Percentiles rank a stretch among this genome's conserved stretches.
These are phyloP conservation scores for Monascus ruber DNA, from an alignment of 2,329 filamentous ascomycete genomes.

Conservation along the genomic window DNA sequence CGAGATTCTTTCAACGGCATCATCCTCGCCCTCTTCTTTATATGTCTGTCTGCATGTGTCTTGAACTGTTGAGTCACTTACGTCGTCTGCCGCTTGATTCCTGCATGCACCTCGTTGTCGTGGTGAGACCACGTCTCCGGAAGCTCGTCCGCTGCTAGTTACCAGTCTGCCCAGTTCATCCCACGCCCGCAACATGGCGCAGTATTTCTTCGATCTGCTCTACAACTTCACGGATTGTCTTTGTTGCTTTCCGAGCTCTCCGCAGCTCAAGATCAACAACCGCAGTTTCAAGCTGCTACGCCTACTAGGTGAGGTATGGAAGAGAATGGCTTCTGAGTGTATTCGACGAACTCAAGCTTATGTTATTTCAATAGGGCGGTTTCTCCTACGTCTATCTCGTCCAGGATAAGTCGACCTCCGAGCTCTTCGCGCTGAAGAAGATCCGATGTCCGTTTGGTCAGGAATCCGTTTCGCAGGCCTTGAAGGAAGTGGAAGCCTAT, in stretches of 20 bases:
- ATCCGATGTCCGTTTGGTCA: slow-evolving; percentile 96
- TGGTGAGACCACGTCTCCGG: too few species aligned
- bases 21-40: too few species aligned
- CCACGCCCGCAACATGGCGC: slow-evolving; percentile 50
- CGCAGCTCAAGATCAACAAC: slow-evolving; percentile 88
- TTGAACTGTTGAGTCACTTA: too few species aligned
- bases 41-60: too few species aligned
- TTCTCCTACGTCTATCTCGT: slow-evolving; percentile 99
- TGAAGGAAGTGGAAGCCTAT: slow-evolving; percentile 97
- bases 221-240: slow-evolving; percentile 92
- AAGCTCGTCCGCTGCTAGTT: too few species aligned
- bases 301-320: slow-evolving; percentile 72
- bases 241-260: slow-evolving; percentile 89
- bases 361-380: slow-evolving; percentile 53
- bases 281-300: slow-evolving; percentile 93
- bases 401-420: slow-evolving; percentile 71
- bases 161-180: too few species aligned
- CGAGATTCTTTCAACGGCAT: too few species aligned
- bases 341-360: background rate
- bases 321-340: background rate
- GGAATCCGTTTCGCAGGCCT: slow-evolving; percentile 85
- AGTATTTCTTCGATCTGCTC: slow-evolving; percentile 76
- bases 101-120: too few species aligned
- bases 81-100: too few species aligned
- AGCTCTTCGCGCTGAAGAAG: slow-evolving; percentile 93